Percentiles rank a stretch among this genome's conserved stretches.
These are phyloP conservation scores for Pleomassaria siparia DNA, from an alignment of 2,329 filamentous ascomycete species.

Conservation along the genomic window DNA sequence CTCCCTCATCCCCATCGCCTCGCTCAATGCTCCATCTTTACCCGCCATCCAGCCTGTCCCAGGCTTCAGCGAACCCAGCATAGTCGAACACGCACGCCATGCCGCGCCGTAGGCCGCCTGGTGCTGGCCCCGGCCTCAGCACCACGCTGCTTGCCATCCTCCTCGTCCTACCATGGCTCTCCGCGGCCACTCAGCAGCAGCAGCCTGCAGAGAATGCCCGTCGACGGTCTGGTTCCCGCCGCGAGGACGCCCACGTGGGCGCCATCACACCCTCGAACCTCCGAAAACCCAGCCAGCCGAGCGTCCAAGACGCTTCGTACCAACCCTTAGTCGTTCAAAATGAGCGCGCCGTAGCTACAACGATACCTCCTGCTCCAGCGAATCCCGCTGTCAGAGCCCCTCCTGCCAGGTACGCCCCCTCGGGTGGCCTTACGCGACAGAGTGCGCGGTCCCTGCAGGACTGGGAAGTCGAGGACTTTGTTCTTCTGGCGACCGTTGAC, in stretches of 20 bases:
- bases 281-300: constrained; percentile 17
- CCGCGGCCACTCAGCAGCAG: constrained; percentile 47
- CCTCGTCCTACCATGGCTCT: constrained; percentile 36
- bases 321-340: constrained; percentile 50
- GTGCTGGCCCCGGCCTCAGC: constrained; percentile 40
- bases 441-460: constrained; percentile 95
- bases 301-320: constrained; percentile 23
- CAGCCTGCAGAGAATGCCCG: constrained; percentile 33
- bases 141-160: constrained; percentile 36
- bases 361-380: constrained; percentile 76
- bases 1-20: constrained; percentile 6
- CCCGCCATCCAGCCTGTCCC: constrained; percentile 28
- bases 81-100: constrained; percentile 30
- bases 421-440: constrained; percentile 62
- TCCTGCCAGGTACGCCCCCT: constrained; percentile 61
- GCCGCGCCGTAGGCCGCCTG: constrained; percentile 45
- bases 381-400: constrained; percentile 89
- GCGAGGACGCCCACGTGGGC: constrained; percentile 29
- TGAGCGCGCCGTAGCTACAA: constrained; percentile 96
- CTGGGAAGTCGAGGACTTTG: constrained; percentile 99
- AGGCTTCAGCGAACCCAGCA: constrained; percentile 27
- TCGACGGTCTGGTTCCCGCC: constrained; percentile 27
- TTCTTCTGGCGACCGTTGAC: constrained; percentile 99
- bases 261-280: constrained; percentile 24
- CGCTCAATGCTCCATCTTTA: constrained; percentile 35